These are phyloP conservation scores for Penicillium argentinense DNA, from an alignment of 495 filamentous ascomycete genomes.

Conservation along the genomic window DNA sequence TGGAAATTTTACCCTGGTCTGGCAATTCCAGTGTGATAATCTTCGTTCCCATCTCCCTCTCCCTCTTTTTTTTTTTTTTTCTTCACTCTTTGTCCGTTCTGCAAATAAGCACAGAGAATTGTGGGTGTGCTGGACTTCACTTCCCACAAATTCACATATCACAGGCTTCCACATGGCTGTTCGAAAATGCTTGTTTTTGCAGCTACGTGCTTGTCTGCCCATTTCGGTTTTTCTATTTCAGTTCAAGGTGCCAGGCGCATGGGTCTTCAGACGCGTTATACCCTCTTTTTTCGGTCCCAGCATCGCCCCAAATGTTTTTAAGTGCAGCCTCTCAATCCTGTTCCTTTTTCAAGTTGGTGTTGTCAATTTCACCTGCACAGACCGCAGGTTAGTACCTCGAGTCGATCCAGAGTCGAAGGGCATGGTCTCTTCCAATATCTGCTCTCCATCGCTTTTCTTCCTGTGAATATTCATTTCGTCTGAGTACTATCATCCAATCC, in stretches of 20 bases:
- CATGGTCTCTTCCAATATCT: too few species aligned
- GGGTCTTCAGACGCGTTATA: conserved; percentile 11
- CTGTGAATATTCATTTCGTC: too few species aligned
- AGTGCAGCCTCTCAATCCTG: neutral
- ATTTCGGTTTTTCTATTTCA: neutral
- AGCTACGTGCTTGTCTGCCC: neutral
- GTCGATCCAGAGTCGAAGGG: too few species aligned
- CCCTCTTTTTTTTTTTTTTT: neutral
- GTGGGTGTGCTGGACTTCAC: neutral
- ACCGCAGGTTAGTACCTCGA: too few species aligned
- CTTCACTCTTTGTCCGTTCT: neutral
- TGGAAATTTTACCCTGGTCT: neutral
- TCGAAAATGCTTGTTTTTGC: neutral
- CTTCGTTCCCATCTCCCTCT: neutral
- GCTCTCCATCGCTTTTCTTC: too few species aligned
- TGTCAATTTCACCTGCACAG: too few species aligned
- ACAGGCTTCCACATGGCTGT: neutral
- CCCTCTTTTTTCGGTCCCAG: conserved; percentile 6
- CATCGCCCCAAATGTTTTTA: too few species aligned
- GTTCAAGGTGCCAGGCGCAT: conserved; percentile 11
- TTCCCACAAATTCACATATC: neutral
- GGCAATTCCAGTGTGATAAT: neutral
- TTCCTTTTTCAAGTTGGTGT: too few species aligned
- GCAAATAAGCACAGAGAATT: neutral
- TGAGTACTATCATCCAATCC: too few species aligned